These are phyloP conservation scores for Mycotypha africana DNA, from an alignment of 371 early-diverging fungal genomes.

Conservation along the genomic window DNA sequence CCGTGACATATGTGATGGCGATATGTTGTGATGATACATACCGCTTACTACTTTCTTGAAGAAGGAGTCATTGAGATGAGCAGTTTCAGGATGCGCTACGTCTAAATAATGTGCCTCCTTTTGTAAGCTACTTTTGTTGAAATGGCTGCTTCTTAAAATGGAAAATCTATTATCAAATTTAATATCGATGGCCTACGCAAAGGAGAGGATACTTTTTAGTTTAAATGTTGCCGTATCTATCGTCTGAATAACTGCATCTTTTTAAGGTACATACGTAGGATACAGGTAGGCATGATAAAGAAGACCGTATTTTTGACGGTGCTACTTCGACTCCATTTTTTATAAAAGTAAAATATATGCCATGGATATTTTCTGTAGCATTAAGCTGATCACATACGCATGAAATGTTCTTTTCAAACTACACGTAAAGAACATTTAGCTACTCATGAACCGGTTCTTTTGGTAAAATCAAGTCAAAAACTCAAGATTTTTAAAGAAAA, in stretches of 20 bases:
- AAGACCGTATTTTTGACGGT: slow-evolving; percentile 2
- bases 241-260: neutral
- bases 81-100: too few species aligned
- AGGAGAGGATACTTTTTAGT: neutral
- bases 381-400: slow-evolving; percentile 37
- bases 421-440: neutral
- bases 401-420: slow-evolving; percentile 37
- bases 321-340: slow-evolving; percentile 20
- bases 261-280: too few species aligned
- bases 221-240: neutral
- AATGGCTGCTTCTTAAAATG: slow-evolving; percentile 22
- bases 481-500: too few species aligned
- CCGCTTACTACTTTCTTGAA: too few species aligned
- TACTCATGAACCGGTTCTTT: too few species aligned
- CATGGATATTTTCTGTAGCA: slow-evolving; percentile 46
- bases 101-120: too few species aligned
- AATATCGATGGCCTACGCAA: slow-evolving; percentile 23
- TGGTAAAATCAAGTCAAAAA: neutral
- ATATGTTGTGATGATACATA: too few species aligned
- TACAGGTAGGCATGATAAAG: too few species aligned
- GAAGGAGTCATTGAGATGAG: too few species aligned
- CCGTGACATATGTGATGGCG: too few species aligned
- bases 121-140: too few species aligned
- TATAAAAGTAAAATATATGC: slow-evolving; percentile 35
- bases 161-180: slow-evolving; percentile 33